Conservation (phyloP, 331 rosid genomes). For the Quercus lobata region DNA sequence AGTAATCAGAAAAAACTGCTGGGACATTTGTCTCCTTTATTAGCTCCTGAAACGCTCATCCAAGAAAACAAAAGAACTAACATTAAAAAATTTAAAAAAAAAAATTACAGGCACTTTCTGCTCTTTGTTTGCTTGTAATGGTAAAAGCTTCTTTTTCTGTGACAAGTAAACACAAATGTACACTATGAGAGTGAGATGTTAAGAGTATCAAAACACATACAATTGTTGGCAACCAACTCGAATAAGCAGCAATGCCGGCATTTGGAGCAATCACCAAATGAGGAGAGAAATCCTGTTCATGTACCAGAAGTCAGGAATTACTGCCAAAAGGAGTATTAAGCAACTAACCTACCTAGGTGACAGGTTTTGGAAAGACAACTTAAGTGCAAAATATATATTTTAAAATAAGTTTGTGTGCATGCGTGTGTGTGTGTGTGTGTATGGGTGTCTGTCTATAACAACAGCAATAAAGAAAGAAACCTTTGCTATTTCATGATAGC, state of each 20-base stretch:
- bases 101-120: not conserved
- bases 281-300: slow-evolving; percentile 58
- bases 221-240: slow-evolving; percentile 85
- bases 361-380: slow-evolving; percentile 9
- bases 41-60: slow-evolving; percentile 48
- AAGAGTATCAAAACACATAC: slow-evolving; percentile 39
- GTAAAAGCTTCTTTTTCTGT: not conserved
- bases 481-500: slow-evolving; percentile 58
- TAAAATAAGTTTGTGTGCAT: not conserved
- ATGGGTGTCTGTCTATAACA: not conserved
- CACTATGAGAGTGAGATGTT: not conserved
- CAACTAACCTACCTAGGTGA: not conserved
- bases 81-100: not conserved
- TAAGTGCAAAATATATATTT: not conserved
- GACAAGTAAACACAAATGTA: not conserved
- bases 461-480: slow-evolving; percentile 25
- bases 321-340: not conserved
- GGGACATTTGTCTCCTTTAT: slow-evolving; percentile 53
- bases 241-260: slow-evolving; percentile 84
- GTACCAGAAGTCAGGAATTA: not conserved
- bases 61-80: not conserved
- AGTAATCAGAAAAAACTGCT: slow-evolving; percentile 78
- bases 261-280: slow-evolving; percentile 79
- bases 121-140: not conserved
- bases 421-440: not conserved